phyloP scores from a whole-genome alignment of 441 rosid species.

The Arabidopsis lyrata region DNA sequence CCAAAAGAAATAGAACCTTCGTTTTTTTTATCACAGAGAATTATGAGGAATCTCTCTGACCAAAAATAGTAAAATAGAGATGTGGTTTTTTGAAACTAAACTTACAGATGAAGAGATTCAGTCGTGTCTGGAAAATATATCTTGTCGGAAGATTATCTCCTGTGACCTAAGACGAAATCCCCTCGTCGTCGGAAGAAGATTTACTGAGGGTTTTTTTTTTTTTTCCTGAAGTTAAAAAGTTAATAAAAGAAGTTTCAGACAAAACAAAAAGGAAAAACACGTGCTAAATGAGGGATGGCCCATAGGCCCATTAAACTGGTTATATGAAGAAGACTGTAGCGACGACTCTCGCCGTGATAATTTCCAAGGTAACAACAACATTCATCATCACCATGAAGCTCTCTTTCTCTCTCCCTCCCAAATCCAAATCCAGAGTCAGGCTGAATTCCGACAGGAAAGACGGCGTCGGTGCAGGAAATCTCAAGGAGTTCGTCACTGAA shows the following conservation, averaged over 20 bases:
- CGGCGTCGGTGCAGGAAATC: constrained; percentile 27
- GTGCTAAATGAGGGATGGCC: neutral
- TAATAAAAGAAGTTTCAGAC: neutral
- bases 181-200: neutral
- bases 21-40: too few relatives aligned
- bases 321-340: neutral
- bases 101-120: too few relatives aligned
- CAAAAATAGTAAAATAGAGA: too few relatives aligned
- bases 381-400: constrained; percentile 59
- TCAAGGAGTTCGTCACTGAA: constrained; percentile 57
- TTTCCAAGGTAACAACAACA: neutral
- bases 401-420: constrained; percentile 62
- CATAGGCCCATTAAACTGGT: neutral
- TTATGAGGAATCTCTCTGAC: too few relatives aligned
- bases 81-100: too few relatives aligned
- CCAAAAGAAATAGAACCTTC: too few relatives aligned
- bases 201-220: neutral
- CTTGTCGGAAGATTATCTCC: neutral
- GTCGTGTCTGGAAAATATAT: neutral
- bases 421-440: constrained; percentile 48
- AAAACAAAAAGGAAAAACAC: neutral
- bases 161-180: neutral
- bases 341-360: neutral
- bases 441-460: constrained; percentile 27
- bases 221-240: too few relatives aligned